These are phyloP conservation scores for Alternaria gaisen DNA, from an alignment of 2,329 filamentous ascomycete genomes.

Conservation along the genomic window DNA sequence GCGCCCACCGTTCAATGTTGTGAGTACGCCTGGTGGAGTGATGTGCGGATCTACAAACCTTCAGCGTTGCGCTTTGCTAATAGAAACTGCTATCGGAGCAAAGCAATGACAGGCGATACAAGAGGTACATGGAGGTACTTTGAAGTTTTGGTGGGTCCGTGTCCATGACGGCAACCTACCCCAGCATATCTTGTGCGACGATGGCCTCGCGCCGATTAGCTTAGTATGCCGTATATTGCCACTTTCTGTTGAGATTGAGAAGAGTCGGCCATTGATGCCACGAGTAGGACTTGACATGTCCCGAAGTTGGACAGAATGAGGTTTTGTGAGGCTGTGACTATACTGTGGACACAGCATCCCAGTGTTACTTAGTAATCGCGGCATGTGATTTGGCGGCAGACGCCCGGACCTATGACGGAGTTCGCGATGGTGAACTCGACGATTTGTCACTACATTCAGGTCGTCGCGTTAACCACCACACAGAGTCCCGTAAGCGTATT, in stretches of 20 bases:
- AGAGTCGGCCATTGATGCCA: background rate
- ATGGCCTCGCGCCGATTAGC: slow-evolving; percentile 11
- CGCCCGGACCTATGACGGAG: slow-evolving; percentile 45
- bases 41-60: slow-evolving; percentile 16
- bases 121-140: slow-evolving; percentile 29
- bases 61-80: slow-evolving; percentile 17
- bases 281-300: background rate
- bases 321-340: slow-evolving; percentile 1
- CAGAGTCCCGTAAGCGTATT: slow-evolving; percentile 20
- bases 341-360: background rate
- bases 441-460: slow-evolving; percentile 22
- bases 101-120: background rate
- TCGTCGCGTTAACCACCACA: slow-evolving; percentile 17
- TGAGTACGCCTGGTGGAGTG: slow-evolving; percentile 14
- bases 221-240: slow-evolving; percentile 12
- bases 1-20: slow-evolving; percentile 9
- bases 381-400: slow-evolving; percentile 42
- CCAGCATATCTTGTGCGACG: slow-evolving; percentile 23
- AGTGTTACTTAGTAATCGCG: slow-evolving; percentile 20
- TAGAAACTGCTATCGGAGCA: slow-evolving; percentile 13
- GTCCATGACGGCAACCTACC: slow-evolving; percentile 18
- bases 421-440: slow-evolving; percentile 18
- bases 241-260: slow-evolving; percentile 33
- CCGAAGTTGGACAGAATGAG: slow-evolving; percentile 14
- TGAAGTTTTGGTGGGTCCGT: slow-evolving; percentile 20